Percentiles rank a stretch among this genome's conserved stretches.
Evolutionary conservation across 2,329 filamentous ascomycete species (phyloP).

Genomic region (Trichoderma sp.): DNA sequence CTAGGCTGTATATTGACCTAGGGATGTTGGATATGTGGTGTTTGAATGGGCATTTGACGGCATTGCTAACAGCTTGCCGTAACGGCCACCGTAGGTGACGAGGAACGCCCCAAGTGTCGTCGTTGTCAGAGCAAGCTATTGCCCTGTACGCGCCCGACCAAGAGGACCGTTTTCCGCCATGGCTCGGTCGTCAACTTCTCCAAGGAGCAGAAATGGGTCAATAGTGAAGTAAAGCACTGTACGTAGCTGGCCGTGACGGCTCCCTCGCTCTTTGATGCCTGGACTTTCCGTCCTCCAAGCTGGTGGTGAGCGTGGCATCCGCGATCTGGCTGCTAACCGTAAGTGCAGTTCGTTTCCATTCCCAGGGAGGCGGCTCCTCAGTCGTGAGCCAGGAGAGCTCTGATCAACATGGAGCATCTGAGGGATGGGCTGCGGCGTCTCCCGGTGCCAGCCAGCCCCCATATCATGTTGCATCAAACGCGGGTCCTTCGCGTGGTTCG

Average conservation of each 20-base stretch:
- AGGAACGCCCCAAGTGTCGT: slow-evolving; percentile 41
- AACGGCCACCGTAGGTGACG: slow-evolving; percentile 37
- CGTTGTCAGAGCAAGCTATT: slow-evolving; percentile 39
- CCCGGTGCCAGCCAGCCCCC: slow-evolving; percentile 1
- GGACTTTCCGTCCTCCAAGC: not conserved
- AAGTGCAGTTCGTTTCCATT: slow-evolving; percentile 29
- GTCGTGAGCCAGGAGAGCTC: slow-evolving; percentile 12
- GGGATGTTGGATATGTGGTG: not conserved
- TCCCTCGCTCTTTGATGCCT: not conserved
- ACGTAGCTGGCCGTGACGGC: slow-evolving; percentile 25
- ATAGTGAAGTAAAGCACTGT: slow-evolving; percentile 41
- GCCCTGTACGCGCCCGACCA: slow-evolving; percentile 39
- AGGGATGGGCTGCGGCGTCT: slow-evolving; percentile 11
- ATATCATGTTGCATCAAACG: not conserved
- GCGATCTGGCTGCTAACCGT: not conserved
- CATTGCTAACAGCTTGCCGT: slow-evolving; percentile 11
- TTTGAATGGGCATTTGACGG: not conserved
- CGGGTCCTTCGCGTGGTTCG: not conserved
- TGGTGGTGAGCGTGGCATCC: not conserved
- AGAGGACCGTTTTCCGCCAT: slow-evolving; percentile 42
- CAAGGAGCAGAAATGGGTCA: slow-evolving; percentile 42
- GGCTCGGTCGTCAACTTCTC: slow-evolving; percentile 38
- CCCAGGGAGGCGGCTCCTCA: slow-evolving; percentile 24
- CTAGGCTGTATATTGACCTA: not conserved
- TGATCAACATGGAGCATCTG: not conserved